Base-by-base conservation (phyloP, 2,329 filamentous ascomycete species). In the Mycosphaerella sp. region DNA sequence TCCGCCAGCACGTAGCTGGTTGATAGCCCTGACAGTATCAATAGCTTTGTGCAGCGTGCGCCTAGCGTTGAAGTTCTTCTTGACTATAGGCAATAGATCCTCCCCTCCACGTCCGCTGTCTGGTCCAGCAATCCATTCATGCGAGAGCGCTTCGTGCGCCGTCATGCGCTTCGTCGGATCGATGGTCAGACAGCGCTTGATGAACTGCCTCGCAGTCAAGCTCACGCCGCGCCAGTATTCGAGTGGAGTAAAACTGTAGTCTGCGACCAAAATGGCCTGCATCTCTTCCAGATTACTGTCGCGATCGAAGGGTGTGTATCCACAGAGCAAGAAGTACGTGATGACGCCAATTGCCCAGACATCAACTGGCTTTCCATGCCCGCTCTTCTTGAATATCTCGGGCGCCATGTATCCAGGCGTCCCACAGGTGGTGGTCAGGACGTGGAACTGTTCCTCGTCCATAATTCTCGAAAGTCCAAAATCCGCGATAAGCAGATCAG, bases 381-480 rank as follows among this genome's bases (percentile, higher is more conserved):
- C 93, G 6, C 87, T 91, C 78, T 98, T 98, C 73, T 95, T 95
- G 76, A 98, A 98, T 66, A 98, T 98, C 72, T 98, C 93, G 21
- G 93, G 93, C 2, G 93, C 93, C 93, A 98, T 98, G 74, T 98
- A 98, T 46, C 93, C 93, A 3, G 93, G 93, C 1, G 93, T 98
- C 56, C 93, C 93, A 70, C 93, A 98, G 1, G 93, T 98, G 0
- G 93, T 98, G 9, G 93, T 98, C 59, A 98, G 76, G 31, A 97
- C 92, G 69, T 97, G 93, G 72, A 97, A 97, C 69, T 95, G 89
- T 73, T 96, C 90, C 73, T 97, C 93, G 68, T 98, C 93, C 92
- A 98, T 97, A 73, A 98, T 96, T 55, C 93, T 83, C 26, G 87
- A 93, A 47, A 98, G 78, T 8, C 93, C 93, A 72, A 98, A 98